These are phyloP conservation scores for Cokeromyces recurvatus DNA, from an alignment of 371 early-diverging fungal species.

Conservation along the genomic window DNA sequence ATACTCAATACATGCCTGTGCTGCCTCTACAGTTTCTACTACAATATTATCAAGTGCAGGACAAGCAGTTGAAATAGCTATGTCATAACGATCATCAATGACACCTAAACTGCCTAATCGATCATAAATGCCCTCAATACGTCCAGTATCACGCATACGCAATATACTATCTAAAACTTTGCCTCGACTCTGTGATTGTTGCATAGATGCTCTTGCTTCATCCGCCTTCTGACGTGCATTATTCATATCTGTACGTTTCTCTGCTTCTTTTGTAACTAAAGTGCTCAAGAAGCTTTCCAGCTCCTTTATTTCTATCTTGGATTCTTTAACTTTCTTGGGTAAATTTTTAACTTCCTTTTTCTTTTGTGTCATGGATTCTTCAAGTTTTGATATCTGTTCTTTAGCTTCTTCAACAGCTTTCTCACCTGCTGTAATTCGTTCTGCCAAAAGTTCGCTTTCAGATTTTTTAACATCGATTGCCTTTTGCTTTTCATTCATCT, in stretches of 20 bases:
- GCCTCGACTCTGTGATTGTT: slow-evolving; percentile 70
- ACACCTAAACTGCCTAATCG: slow-evolving; percentile 96
- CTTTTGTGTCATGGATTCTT: slow-evolving; percentile 20
- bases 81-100: slow-evolving; percentile 93
- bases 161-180: slow-evolving; percentile 70
- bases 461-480: slow-evolving; percentile 74
- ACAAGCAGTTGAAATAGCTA: slow-evolving; percentile 95
- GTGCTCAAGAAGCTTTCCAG: slow-evolving; percentile 38
- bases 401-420: slow-evolving; percentile 63
- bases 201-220: slow-evolving; percentile 60
- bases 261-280: slow-evolving; percentile 16
- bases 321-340: slow-evolving; percentile 42
- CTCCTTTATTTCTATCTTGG: slow-evolving; percentile 42
- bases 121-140: slow-evolving; percentile 87
- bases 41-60: slow-evolving; percentile 89
- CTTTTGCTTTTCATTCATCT: slow-evolving; percentile 68
- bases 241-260: slow-evolving; percentile 30
- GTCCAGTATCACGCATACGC: slow-evolving; percentile 74
- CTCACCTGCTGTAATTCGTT: slow-evolving; percentile 47
- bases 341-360: slow-evolving; percentile 20
- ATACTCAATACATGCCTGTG: slow-evolving; percentile 90
- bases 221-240: slow-evolving; percentile 61
- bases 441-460: slow-evolving; percentile 68
- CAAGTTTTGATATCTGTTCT: slow-evolving; percentile 37
- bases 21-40: slow-evolving; percentile 92